Evolutionary conservation across 2,329 filamentous ascomycete genomes (phyloP), one percentile per base, ranked within the genome.

Genomic region (Aspergillus sp.): DNA sequence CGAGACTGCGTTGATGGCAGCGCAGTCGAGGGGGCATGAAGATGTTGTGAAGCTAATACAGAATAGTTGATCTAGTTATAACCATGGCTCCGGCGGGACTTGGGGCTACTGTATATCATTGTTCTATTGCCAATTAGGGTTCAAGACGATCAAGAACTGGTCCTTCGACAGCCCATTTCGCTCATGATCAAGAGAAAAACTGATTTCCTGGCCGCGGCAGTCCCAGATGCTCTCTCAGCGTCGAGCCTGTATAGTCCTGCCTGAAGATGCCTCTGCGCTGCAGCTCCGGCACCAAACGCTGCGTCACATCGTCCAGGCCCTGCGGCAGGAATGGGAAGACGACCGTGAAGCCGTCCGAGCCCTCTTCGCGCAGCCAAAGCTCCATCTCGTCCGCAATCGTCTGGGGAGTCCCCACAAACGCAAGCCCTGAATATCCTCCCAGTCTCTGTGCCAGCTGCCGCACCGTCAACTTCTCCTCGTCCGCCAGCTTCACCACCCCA

Each of bases 171-270:
- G n/a, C n/a, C n/a, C n/a, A n/a, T n/a, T n/a, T n/a, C n/a, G n/a
- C n/a, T n/a, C n/a, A n/a, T n/a, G n/a, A n/a, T n/a, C n/a, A n/a
- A n/a, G n/a, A 38, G 24, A 76, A 77, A 53, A 77, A 78, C 7
- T 63, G 71, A 57, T 77, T 78, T 53, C 64, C 68, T 1, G 81
- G 82, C 20, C 81, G 69, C 9, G 78, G 76, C 32, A 85, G 74
- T 4, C 81, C 82, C 41, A 85, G 71, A 67, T 85, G 81, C 39
- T 84, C 82, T 41, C 82, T 70, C 63, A 84, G 65, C 1, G 81
- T 84, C 1, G 73, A 76, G 1, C 81, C 82, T 48, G 78, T 71
- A 61, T 85, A 84, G 1, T 84, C 81, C 6, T 74, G 61, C 4
- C 82, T 71, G 66, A 83, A 84, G 2, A 84, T 57, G 0, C 81